These are phyloP conservation scores for Geotrichum phurueaensis DNA, from an alignment of 1,139 yeast species.

Conservation along the genomic window DNA sequence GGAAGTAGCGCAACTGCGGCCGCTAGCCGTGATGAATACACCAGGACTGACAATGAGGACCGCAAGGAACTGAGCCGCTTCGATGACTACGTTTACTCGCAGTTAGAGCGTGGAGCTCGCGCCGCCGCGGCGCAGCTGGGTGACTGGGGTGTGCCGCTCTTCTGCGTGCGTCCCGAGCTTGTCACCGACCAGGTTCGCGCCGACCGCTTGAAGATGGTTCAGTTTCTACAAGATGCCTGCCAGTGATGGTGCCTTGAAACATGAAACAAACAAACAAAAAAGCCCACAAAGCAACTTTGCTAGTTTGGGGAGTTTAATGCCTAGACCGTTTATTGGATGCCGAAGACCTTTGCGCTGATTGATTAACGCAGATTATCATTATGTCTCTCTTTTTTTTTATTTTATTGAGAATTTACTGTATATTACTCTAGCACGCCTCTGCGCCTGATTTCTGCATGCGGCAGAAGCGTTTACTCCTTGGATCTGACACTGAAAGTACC, in stretches of 20 bases:
- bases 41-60: not conserved
- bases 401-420: not conserved
- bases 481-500: constrained; percentile 42
- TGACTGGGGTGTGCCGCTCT: constrained; percentile 27
- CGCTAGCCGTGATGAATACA: not conserved
- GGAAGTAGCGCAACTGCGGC: not conserved
- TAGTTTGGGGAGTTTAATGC: not conserved
- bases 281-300: not conserved
- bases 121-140: constrained; percentile 21
- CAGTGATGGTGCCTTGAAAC: constrained; percentile 2
- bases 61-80: constrained; percentile 20
- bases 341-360: not conserved
- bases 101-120: constrained; percentile 19
- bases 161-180: constrained; percentile 21
- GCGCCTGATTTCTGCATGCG: not conserved
- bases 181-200: constrained; percentile 7
- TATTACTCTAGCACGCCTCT: not conserved
- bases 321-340: not conserved
- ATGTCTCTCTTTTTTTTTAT: not conserved
- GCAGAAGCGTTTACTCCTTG: not conserved
- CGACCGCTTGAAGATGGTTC: constrained; percentile 23
- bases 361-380: not conserved
- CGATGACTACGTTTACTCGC: constrained; percentile 23
- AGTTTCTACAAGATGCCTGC: constrained; percentile 22
- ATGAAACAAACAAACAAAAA: not conserved